A percentile compares a stretch with the other conserved stretches of the same genome.
phyloP scores from a whole-genome alignment of 2,329 filamentous ascomycete genomes.

The Basipetospora chlamydospora region DNA sequence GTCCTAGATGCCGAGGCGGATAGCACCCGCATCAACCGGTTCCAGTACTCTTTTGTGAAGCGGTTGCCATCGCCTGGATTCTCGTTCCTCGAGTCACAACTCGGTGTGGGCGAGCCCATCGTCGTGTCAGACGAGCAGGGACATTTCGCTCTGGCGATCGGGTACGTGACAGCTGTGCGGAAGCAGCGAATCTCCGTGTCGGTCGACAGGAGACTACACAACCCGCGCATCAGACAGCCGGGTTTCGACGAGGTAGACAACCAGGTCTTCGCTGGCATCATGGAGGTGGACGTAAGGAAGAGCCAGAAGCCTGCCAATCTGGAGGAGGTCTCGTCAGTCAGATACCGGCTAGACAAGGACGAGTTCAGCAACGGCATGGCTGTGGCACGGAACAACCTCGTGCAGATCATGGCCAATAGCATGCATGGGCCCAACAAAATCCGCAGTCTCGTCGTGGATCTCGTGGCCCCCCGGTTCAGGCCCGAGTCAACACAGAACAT shows the following conservation, averaged over 20 bases:
- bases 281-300: constrained; percentile 50
- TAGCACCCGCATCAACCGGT: constrained; percentile 78
- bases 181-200: constrained; percentile 70
- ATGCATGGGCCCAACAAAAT: constrained; percentile 57
- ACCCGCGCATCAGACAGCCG: constrained; percentile 59
- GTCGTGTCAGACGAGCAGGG: constrained; percentile 94
- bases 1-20: constrained; percentile 39
- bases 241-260: constrained; percentile 66
- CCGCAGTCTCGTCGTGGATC: constrained; percentile 67
- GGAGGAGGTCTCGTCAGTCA: constrained; percentile 23
- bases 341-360: constrained; percentile 88
- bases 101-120: constrained; percentile 75
- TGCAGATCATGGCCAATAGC: constrained; percentile 78
- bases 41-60: constrained; percentile 73
- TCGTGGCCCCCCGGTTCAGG: constrained; percentile 60
- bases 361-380: constrained; percentile 99
- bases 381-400: constrained; percentile 80
- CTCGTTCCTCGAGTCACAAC: constrained; percentile 83
- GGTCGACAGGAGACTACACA: constrained; percentile 80
- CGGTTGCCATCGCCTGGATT: constrained; percentile 45
- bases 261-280: constrained; percentile 80
- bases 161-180: constrained; percentile 68
- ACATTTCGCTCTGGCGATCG: constrained; percentile 87
- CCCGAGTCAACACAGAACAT: constrained; percentile 46
- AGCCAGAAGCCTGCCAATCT: constrained; percentile 3